These are phyloP conservation scores for Fusarium mangiferae DNA, from an alignment of 2,329 filamentous ascomycete species.

Conservation along the genomic window DNA sequence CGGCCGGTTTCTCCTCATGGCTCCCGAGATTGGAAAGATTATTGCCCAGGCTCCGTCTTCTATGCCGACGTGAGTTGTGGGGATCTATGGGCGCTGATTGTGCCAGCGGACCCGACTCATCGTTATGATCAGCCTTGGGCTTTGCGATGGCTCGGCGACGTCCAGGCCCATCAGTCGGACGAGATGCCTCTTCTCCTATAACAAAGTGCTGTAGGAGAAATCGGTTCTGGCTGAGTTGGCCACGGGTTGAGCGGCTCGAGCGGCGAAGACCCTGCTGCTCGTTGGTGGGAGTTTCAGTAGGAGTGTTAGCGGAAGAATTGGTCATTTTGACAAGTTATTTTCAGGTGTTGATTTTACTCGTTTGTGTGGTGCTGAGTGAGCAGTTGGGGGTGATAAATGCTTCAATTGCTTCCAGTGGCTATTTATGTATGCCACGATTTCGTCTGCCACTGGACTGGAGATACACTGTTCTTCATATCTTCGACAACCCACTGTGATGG, in stretches of 20 bases:
- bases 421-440: background rate
- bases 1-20: background rate
- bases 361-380: background rate
- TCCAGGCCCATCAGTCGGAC: background rate
- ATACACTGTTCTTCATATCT: background rate
- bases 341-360: background rate
- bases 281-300: background rate
- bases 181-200: background rate
- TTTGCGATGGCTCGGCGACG: background rate
- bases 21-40: background rate
- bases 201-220: background rate
- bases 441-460: background rate
- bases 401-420: background rate
- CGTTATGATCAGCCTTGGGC: background rate
- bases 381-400: background rate
- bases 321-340: background rate
- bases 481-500: background rate
- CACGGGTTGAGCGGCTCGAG: conserved; percentile 6
- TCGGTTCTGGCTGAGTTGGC: background rate
- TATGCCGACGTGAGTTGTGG: background rate
- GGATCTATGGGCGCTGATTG: background rate
- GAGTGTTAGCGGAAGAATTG: background rate
- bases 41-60: background rate
- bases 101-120: background rate
- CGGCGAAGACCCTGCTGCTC: background rate